Conservation (phyloP, 768 basidiomycete genomes). For the Vishniacozyma victoriae region DNA sequence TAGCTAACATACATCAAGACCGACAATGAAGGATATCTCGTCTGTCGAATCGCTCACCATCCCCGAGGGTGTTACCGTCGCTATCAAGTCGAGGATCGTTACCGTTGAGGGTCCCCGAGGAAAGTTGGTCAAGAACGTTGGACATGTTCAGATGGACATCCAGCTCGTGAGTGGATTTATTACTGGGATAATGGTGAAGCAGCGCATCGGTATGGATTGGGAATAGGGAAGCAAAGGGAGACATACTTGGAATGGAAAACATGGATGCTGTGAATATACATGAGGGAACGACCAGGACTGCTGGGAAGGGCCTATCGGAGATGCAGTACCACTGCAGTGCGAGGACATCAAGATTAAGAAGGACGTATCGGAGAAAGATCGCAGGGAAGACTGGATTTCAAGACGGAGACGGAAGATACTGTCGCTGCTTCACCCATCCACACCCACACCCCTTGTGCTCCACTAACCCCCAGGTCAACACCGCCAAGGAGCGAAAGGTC, state of each 20-base stretch:
- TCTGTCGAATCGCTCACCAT: slow-evolving; percentile 45
- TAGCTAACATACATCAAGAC: too few species aligned
- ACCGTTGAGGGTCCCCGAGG: slow-evolving; percentile 90
- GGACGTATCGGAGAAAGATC: too few species aligned
- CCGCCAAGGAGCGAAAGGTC: slow-evolving; percentile 65
- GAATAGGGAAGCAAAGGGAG: neutral
- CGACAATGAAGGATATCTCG: slow-evolving; percentile 47
- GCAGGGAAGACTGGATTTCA: too few species aligned
- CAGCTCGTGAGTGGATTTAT: slow-evolving; percentile 40
- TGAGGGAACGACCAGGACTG: too few species aligned
- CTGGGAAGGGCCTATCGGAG: too few species aligned
- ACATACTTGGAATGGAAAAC: too few species aligned
- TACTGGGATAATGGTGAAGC: neutral
- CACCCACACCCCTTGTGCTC: too few species aligned
- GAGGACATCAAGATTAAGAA: too few species aligned
- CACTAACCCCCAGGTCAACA: slow-evolving; percentile 46
- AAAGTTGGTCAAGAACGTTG: slow-evolving; percentile 71
- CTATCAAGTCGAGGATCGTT: slow-evolving; percentile 85
- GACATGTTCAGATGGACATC: slow-evolving; percentile 49
- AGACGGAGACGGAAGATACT: too few species aligned
- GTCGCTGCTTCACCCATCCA: too few species aligned
- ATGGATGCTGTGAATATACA: too few species aligned
- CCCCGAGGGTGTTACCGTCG: slow-evolving; percentile 67
- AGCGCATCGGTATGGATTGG: neutral
- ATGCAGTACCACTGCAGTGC: too few species aligned